Conservation (phyloP, 345 rosid species). For the Hibiscus syriacus region DNA sequence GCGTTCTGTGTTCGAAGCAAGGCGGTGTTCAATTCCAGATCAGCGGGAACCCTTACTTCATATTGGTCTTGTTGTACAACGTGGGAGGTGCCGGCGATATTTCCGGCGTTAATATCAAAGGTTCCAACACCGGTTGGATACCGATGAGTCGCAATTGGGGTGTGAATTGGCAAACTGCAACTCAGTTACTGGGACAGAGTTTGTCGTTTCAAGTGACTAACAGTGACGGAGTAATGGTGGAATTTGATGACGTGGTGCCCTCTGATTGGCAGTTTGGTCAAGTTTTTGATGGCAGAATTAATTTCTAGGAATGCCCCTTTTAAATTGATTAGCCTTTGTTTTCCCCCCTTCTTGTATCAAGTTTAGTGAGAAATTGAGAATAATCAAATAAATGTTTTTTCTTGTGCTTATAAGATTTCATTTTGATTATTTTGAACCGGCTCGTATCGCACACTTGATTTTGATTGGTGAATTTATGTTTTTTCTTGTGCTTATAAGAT, state of each 20-base stretch:
- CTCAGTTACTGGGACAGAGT: slow-evolving; percentile 23
- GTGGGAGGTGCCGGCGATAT: slow-evolving; percentile 58
- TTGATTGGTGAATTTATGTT: too few relatives aligned
- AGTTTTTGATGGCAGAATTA: slow-evolving; percentile 26
- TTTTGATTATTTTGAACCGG: too few relatives aligned
- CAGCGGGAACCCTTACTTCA: slow-evolving; percentile 22
- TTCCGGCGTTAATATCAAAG: slow-evolving; percentile 23
- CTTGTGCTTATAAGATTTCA: too few relatives aligned
- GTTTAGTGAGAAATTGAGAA: too few relatives aligned
- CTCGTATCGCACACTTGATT: too few relatives aligned
- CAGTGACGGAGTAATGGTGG: slow-evolving; percentile 24
- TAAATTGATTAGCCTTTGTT: too few relatives aligned
- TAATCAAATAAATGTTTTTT: too few relatives aligned
- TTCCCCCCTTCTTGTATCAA: too few relatives aligned
- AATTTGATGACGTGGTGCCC: slow-evolving; percentile 26
- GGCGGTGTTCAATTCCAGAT: slow-evolving; percentile 38
- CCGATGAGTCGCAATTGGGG: slow-evolving; percentile 54
- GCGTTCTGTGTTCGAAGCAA: slow-evolving; percentile 24
- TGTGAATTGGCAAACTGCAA: slow-evolving; percentile 34
- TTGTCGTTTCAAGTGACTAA: slow-evolving; percentile 43
- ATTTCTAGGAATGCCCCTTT: slow-evolving; percentile 23
- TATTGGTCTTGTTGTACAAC: slow-evolving; percentile 20
- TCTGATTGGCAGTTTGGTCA: slow-evolving; percentile 41
- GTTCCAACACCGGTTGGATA: slow-evolving; percentile 27
- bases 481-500: too few relatives aligned